These are phyloP conservation scores for Boletus insuetus DNA, from an alignment of 768 basidiomycete genomes.

Conservation along the genomic window DNA sequence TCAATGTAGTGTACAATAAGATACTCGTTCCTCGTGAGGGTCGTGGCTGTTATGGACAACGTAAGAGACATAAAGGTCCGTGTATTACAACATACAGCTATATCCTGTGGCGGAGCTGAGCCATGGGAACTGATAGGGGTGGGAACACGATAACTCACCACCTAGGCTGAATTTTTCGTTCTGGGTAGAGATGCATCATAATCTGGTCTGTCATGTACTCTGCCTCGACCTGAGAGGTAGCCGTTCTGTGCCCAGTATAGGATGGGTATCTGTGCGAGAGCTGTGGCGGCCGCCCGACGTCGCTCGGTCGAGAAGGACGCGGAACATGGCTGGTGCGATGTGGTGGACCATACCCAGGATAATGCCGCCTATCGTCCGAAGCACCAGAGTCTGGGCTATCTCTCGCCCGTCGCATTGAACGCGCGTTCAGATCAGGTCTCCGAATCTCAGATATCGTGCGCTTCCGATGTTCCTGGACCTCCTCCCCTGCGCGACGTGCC, in stretches of 20 bases:
- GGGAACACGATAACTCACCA: constrained; percentile 21
- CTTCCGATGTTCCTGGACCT: constrained; percentile 24
- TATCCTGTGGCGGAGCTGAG: constrained; percentile 18
- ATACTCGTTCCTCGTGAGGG: constrained; percentile 5
- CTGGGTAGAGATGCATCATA: constrained; percentile 34
- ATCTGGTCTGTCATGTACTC: constrained; percentile 35
- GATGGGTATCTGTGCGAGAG: constrained; percentile 14
- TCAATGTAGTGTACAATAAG: constrained; percentile 12
- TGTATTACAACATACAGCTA: constrained; percentile 3
- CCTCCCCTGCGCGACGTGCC: constrained; percentile 25
- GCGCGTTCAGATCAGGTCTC: constrained; percentile 17
- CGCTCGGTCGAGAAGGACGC: constrained; percentile 15
- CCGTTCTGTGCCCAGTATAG: constrained; percentile 10
- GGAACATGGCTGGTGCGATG: neutral
- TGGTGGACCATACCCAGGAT: neutral
- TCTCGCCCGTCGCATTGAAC: constrained; percentile 8
- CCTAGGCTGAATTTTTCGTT: constrained; percentile 31
- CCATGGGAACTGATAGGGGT: neutral
- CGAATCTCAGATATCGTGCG: constrained; percentile 28
- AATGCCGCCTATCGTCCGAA: constrained; percentile 4
- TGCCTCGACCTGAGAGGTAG: constrained; percentile 30
- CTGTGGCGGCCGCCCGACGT: constrained; percentile 16
- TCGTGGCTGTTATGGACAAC: constrained; percentile 11
- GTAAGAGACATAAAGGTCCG: constrained; percentile 4
- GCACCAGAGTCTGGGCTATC: constrained; percentile 8